phyloP scores from a whole-genome alignment of 768 basidiomycete species.

The Amanita subjunquillea region DNA sequence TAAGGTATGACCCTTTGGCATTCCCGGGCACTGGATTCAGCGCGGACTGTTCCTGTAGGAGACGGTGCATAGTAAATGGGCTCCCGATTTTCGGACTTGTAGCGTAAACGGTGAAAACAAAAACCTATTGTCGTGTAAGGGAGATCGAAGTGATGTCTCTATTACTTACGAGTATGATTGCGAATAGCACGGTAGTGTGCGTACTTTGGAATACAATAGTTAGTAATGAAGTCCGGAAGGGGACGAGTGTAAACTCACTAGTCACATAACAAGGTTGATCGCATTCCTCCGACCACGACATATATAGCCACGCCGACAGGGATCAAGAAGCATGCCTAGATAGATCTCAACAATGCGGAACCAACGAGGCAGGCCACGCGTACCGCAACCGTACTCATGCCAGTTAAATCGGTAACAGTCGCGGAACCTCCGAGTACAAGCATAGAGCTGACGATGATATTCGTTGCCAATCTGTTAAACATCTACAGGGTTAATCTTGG shows the following conservation, averaged over 20 bases:
- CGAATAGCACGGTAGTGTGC: constrained; percentile 79
- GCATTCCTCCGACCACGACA: constrained; percentile 81
- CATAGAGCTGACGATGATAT: constrained; percentile 88
- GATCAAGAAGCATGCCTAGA: constrained; percentile 78
- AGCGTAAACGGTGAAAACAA: constrained; percentile 74
- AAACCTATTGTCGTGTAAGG: constrained; percentile 20
- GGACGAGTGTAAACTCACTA: constrained; percentile 42
- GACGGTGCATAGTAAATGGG: constrained; percentile 65
- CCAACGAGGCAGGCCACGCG: constrained; percentile 8
- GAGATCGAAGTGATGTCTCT: background rate
- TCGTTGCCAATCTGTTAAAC: constrained; percentile 62
- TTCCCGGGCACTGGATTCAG: constrained; percentile 66
- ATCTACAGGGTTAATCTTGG: background rate
- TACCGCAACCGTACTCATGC: constrained; percentile 80
- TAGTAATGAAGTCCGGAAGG: background rate
- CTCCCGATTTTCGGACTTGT: constrained; percentile 75
- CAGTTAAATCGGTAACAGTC: constrained; percentile 80
- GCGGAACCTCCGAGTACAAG: constrained; percentile 74
- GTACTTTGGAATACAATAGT: constrained; percentile 35
- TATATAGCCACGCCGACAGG: constrained; percentile 85
- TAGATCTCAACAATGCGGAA: background rate
- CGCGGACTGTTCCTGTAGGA: constrained; percentile 51
- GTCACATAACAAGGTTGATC: constrained; percentile 77
- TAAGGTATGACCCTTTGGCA: constrained; percentile 76
- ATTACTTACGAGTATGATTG: constrained; percentile 55